These are phyloP conservation scores for Orbilia blumenaviensis DNA, from an alignment of 2,329 filamentous ascomycete species.

Conservation along the genomic window DNA sequence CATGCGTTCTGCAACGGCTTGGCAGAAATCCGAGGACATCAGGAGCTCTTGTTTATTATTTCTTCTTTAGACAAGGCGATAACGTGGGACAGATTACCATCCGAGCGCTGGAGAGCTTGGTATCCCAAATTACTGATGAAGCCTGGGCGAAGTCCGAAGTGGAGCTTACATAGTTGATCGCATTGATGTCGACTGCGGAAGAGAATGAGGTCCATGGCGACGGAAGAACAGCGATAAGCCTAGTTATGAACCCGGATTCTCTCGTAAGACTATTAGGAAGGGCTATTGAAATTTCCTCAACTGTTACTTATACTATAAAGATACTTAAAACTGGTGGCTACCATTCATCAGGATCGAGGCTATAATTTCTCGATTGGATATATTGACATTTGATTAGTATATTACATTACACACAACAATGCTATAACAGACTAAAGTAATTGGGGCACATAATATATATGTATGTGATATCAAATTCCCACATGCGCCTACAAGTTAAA, in stretches of 20 bases:
- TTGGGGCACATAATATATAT: too few relatives aligned
- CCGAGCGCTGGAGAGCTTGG: conserved; percentile 12
- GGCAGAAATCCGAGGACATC: background rate
- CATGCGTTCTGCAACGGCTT: background rate
- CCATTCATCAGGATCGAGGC: too few relatives aligned
- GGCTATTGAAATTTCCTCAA: background rate
- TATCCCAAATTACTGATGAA: conserved; percentile 7
- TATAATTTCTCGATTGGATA: too few relatives aligned
- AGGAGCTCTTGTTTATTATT: conserved; percentile 8
- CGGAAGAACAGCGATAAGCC: background rate
- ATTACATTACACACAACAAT: too few relatives aligned
- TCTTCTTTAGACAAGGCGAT: conserved; percentile 26
- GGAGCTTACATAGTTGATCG: background rate
- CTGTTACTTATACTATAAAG: too few relatives aligned
- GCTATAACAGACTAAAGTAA: too few relatives aligned
- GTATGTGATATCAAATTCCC: too few relatives aligned
- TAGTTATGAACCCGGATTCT: background rate
- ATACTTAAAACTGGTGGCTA: too few relatives aligned
- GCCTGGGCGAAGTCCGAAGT: background rate
- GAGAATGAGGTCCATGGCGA: background rate
- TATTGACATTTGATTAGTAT: too few relatives aligned
- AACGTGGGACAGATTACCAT: background rate
- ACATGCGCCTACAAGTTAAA: too few relatives aligned
- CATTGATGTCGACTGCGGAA: background rate
- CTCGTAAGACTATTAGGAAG: background rate